phyloP scores from a whole-genome alignment of 208 protist species.

The Jaenimonas drosophilae region DNA sequence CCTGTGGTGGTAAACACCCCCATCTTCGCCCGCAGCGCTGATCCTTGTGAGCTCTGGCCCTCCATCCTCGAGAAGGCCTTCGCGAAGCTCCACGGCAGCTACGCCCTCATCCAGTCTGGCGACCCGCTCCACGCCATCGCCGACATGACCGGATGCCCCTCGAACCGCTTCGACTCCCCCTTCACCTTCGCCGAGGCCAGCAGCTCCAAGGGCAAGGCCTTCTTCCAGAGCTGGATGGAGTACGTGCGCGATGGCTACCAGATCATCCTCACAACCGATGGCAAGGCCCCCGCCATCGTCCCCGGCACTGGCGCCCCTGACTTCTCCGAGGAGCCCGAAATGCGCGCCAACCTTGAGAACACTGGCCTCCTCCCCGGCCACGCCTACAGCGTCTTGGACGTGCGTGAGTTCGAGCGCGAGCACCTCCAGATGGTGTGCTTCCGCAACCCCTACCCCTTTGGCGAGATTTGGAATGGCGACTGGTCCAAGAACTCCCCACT shows the following conservation, averaged over 20 bases:
- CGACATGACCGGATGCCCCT: slow-evolving; percentile 71
- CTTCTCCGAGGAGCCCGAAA: slow-evolving; percentile 43
- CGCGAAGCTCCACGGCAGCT: slow-evolving; percentile 82
- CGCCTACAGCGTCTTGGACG: slow-evolving; percentile 56
- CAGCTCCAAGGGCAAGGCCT: slow-evolving; percentile 6
- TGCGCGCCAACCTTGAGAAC: slow-evolving; percentile 24
- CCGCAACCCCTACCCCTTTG: slow-evolving; percentile 56
- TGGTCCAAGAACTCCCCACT: slow-evolving; percentile 25
- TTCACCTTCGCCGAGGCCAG: slow-evolving; percentile 38
- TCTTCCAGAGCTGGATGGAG: slow-evolving; percentile 27
- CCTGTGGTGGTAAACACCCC: slow-evolving; percentile 39
- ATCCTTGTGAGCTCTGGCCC: slow-evolving; percentile 81
- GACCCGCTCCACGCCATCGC: slow-evolving; percentile 81
- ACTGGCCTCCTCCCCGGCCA: slow-evolving; percentile 69
- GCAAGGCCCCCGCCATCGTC: slow-evolving; percentile 58
- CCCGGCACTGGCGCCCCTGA: slow-evolving; percentile 24
- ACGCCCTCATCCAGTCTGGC: slow-evolving; percentile 73
- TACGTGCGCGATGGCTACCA: slow-evolving; percentile 38
- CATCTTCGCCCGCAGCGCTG: slow-evolving; percentile 45
- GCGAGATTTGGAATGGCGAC: slow-evolving; percentile 21
- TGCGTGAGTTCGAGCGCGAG: slow-evolving; percentile 24
- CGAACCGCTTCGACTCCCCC: slow-evolving; percentile 61
- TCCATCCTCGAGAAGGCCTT: slow-evolving; percentile 87
- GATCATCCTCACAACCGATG: slow-evolving; percentile 61
- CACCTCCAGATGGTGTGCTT: slow-evolving; percentile 45